phyloP scores from a whole-genome alignment of 2,329 filamentous ascomycete species.

The Pyricularia pennisetigena region DNA sequence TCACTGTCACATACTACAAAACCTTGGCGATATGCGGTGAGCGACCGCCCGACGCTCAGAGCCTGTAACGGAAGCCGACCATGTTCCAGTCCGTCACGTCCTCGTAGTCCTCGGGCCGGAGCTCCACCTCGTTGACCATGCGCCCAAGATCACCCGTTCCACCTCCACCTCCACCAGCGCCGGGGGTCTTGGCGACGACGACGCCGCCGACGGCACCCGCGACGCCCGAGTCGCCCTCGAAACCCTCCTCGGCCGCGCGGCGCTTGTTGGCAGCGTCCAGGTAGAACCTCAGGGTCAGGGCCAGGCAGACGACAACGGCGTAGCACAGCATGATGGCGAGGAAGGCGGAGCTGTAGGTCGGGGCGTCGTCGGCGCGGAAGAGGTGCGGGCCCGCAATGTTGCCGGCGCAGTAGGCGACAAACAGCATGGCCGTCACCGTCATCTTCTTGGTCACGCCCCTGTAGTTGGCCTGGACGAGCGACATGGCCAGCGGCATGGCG shows the following conservation, averaged over 20 bases:
- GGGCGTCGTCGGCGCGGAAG: constrained; percentile 38
- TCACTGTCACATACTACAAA: background rate
- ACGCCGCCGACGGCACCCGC: constrained; percentile 26
- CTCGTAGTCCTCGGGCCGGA: constrained; percentile 38
- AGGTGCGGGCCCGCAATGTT: constrained; percentile 48
- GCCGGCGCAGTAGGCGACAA: constrained; percentile 44
- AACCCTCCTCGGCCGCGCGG: constrained; percentile 30
- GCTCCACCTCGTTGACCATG: constrained; percentile 23
- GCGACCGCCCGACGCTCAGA: constrained; percentile 17
- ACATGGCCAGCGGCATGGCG: constrained; percentile 43
- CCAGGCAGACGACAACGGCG: constrained; percentile 33
- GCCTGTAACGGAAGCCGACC: constrained; percentile 47
- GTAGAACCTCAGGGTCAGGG: constrained; percentile 34
- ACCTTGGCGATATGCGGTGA: background rate
- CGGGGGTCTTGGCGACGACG: background rate
- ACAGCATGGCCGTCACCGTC: constrained; percentile 45
- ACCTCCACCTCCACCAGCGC: constrained; percentile 18
- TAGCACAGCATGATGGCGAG: constrained; percentile 47
- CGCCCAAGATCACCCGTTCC: constrained; percentile 17
- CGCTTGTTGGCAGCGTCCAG: constrained; percentile 33
- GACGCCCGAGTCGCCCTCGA: constrained; percentile 31
- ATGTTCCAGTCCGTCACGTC: constrained; percentile 52
- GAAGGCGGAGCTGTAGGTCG: constrained; percentile 43
- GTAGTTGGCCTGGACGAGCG: constrained; percentile 45
- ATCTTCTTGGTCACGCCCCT: constrained; percentile 50